These are phyloP conservation scores for Persicaria tinctoria DNA, from an alignment of 148 eudicot genomes.

Conservation along the genomic window DNA sequence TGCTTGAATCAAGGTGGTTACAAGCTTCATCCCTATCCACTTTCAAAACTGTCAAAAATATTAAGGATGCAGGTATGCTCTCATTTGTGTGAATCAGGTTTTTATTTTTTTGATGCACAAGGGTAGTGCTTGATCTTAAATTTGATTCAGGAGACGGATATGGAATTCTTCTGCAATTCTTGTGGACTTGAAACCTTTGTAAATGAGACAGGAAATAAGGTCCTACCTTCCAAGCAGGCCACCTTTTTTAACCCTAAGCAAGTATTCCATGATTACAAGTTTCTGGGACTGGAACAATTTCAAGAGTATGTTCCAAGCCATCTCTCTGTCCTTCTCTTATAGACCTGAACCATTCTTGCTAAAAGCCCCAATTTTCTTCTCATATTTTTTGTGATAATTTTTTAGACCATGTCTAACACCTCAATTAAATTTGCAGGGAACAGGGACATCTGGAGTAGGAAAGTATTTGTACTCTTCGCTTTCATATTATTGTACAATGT, in stretches of 20 bases:
- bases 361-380: background rate
- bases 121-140: slow-evolving; percentile 8
- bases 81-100: background rate
- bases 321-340: background rate
- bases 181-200: slow-evolving; percentile 62
- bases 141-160: slow-evolving; percentile 54
- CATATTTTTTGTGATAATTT: background rate
- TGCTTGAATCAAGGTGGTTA: slow-evolving; percentile 69
- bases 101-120: slow-evolving; percentile 6
- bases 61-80: slow-evolving; percentile 62
- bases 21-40: slow-evolving; percentile 88
- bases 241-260: slow-evolving; percentile 45
- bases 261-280: slow-evolving; percentile 28
- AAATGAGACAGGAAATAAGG: slow-evolving; percentile 53
- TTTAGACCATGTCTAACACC: background rate
- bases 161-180: slow-evolving; percentile 61
- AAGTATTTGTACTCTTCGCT: background rate
- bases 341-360: background rate
- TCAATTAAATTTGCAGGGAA: background rate
- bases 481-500: background rate
- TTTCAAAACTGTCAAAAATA: slow-evolving; percentile 50
- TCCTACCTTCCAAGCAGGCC: slow-evolving; percentile 67
- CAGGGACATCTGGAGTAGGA: background rate
- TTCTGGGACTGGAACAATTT: slow-evolving; percentile 33
- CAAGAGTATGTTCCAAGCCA: slow-evolving; percentile 18